These are phyloP conservation scores for Saccharomycopsis vini DNA, from an alignment of 805 yeast species.

Conservation along the genomic window DNA sequence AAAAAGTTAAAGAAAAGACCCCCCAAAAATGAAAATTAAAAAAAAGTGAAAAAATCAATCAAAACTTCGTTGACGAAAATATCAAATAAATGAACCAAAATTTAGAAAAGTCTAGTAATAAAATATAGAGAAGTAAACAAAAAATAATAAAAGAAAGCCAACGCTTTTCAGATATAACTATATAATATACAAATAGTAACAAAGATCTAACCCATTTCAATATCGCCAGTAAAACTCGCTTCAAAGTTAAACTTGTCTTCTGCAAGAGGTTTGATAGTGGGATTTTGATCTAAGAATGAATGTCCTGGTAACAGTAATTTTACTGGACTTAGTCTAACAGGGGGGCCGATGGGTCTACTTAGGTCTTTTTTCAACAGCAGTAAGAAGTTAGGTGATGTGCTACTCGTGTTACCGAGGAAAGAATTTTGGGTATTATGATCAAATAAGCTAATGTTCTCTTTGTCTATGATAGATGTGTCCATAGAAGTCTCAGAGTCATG, in stretches of 20 bases:
- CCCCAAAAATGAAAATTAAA: too few species aligned
- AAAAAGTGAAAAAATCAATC: too few species aligned
- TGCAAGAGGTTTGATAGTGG: background rate
- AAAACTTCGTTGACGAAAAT: too few species aligned
- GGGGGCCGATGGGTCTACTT: conserved; percentile 5
- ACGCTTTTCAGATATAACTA: background rate
- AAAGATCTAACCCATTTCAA: conserved; percentile 11
- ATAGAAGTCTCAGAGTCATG: background rate
- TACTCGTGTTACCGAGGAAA: too few species aligned
- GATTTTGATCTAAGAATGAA: background rate
- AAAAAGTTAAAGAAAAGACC: too few species aligned
- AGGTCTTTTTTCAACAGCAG: conserved; percentile 2
- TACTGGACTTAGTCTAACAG: conserved; percentile 1
- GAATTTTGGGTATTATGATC: background rate
- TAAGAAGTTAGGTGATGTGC: background rate
- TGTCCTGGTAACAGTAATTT: background rate
- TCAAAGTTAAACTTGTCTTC: conserved; percentile 18
- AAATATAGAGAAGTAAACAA: background rate
- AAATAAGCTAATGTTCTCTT: background rate
- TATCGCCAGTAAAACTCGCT: conserved; percentile 15
- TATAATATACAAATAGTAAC: too few species aligned
- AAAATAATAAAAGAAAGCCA: background rate
- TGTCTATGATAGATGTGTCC: conserved; percentile 1
- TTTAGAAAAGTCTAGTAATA: too few species aligned
- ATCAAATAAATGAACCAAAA: too few species aligned